Conservation (phyloP, 1,284 basidiomycete genomes). For the Meira nashicola region DNA sequence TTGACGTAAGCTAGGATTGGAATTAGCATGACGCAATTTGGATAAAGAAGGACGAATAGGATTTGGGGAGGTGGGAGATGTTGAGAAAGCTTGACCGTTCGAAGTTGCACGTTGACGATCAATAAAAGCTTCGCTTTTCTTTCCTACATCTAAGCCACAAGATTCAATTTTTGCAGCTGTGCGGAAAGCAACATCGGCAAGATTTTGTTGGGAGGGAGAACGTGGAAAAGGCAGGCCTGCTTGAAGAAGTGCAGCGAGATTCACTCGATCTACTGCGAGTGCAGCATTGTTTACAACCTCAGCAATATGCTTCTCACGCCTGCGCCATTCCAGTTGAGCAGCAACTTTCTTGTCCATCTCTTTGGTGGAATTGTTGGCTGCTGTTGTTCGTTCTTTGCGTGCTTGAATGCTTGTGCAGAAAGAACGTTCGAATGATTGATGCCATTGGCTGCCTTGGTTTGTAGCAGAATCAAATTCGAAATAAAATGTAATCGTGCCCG, state of each 20-base stretch:
- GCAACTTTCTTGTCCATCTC: background rate
- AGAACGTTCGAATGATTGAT: constrained; percentile 12
- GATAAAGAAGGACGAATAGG: no score
- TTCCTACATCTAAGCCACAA: no score
- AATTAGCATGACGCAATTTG: no score
- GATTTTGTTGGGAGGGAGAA: constrained; percentile 21
- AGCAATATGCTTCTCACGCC: constrained; percentile 16
- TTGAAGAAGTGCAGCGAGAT: constrained; percentile 18
- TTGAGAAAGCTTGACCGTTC: no score
- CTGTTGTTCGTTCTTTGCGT: background rate
- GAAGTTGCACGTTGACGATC: no score
- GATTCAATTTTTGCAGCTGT: background rate
- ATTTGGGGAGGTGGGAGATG: no score
- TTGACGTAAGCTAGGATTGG: no score
- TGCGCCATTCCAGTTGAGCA: constrained; percentile 20
- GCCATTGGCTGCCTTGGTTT: constrained; percentile 6
- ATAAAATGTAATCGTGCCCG: background rate
- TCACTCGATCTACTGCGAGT: constrained; percentile 10
- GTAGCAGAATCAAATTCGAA: constrained; percentile 1
- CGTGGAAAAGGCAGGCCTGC: constrained; percentile 19
- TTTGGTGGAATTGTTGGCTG: background rate
- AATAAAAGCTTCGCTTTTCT: no score
- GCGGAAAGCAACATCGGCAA: constrained; percentile 12
- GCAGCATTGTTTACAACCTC: constrained; percentile 19
- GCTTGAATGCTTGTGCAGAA: constrained; percentile 8